Evolutionary conservation across 169 alveolate genomes (phyloP), one percentile per base, ranked within the genome.

Genomic region (Plasmodium billcollinsi): DNA sequence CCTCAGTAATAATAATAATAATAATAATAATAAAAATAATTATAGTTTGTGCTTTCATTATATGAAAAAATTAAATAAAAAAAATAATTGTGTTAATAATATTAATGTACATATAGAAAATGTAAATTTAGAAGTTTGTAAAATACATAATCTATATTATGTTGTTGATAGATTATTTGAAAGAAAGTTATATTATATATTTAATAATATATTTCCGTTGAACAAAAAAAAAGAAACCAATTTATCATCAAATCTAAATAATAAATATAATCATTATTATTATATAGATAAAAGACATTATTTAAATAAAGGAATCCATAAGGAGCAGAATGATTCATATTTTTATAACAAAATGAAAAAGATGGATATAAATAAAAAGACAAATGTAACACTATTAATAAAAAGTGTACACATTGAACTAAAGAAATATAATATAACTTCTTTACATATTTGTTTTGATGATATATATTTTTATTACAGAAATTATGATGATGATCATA

Each of bases 61-160:
- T 61, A 49, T 3, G 47, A 72, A 29, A 5, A 72, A 72, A 72
- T 12, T 12, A 52, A 72, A 59, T 72, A 72, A n/a, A 72, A 61
- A 39, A 5, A 39, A 47, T 50, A 1, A 49, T n/a, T 11, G 1
- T 24, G 7, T 49, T 29, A 14, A 12, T 21, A 47, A 5, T 14
- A 58, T 73, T n/a, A 45, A 45, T 33, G 6, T 73, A 18, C 3
- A 73, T 2, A 33, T 73, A 54, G 71, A 73, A 62, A 54, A 45
- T 54, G 7, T 73, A 24, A 52, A 33, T 29, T 39, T 73, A 39
- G 24, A 24, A 2, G 14, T 73, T 18, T 24, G 49, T 15, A 61
- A 62, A 1, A 21, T 73, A 7, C 50, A 73, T 14, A 56, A 62
- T 52, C 59, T 73, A 47, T 73, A 43, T 63, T 14, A 2, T 24